Percentiles rank a stretch among this genome's conserved stretches.
Evolutionary conservation across 2,329 filamentous ascomycete genomes (phyloP).

Genomic region (Colletotrichum coccodes): DNA sequence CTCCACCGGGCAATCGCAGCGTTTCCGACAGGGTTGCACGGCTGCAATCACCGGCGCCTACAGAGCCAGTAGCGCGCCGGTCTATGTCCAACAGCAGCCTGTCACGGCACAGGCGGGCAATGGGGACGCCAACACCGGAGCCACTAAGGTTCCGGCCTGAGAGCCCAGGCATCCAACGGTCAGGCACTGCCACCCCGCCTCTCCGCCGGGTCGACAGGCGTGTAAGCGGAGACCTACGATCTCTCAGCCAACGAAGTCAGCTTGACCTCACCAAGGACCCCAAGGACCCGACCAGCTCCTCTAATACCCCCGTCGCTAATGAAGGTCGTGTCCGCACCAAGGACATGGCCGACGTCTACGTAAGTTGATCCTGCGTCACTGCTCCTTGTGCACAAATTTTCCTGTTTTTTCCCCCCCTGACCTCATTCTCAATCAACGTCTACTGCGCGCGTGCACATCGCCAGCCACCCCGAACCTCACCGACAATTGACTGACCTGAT

Average conservation of each 20-base stretch:
- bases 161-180: conserved; percentile 68
- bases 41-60: conserved; percentile 31
- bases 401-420: conserved; percentile 12
- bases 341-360: conserved; percentile 93
- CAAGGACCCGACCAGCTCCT: conserved; percentile 28
- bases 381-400: neutral
- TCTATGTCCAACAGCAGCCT: conserved; percentile 65
- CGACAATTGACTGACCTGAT: conserved; percentile 32
- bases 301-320: conserved; percentile 78
- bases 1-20: conserved; percentile 41
- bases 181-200: conserved; percentile 69
- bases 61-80: conserved; percentile 47
- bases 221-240: conserved; percentile 81
- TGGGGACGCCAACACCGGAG: conserved; percentile 55
- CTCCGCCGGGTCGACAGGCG: conserved; percentile 75
- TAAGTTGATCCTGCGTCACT: conserved; percentile 64
- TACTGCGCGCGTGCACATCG: neutral
- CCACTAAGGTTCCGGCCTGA: conserved; percentile 68
- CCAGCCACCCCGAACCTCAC: conserved; percentile 11
- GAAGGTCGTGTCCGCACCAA: conserved; percentile 86
- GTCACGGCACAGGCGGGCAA: conserved; percentile 50
- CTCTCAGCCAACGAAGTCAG: conserved; percentile 67
- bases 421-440: neutral
- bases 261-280: conserved; percentile 35
- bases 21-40: conserved; percentile 48